These are phyloP conservation scores for Yamadazyma spencermartinsiae DNA, from an alignment of 1,139 yeast genomes.

Conservation along the genomic window DNA sequence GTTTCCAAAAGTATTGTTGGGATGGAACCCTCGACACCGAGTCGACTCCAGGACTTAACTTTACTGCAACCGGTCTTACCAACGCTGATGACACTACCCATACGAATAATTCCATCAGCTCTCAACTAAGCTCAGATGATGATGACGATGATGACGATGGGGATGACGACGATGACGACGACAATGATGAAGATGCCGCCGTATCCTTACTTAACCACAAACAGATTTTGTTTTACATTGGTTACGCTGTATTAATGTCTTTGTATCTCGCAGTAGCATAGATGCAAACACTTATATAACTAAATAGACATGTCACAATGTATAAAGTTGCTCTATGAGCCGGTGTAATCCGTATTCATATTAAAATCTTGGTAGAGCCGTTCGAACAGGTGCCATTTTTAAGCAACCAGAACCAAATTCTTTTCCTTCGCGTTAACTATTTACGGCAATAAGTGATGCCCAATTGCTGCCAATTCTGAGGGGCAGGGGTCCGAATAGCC, in stretches of 20 bases:
- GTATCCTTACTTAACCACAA: neutral
- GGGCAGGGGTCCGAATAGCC: too few relatives aligned
- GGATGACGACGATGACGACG: slow-evolving; percentile 8
- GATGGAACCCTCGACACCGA: slow-evolving; percentile 47
- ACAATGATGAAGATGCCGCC: slow-evolving; percentile 7
- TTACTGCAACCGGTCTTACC: slow-evolving; percentile 50
- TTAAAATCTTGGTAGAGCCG: too few relatives aligned
- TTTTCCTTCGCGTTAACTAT: too few relatives aligned
- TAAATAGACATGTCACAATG: too few relatives aligned
- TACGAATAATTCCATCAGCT: neutral
- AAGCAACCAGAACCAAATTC: too few relatives aligned
- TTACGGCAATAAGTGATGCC: too few relatives aligned
- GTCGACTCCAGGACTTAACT: slow-evolving; percentile 33
- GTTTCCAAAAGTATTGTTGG: slow-evolving; percentile 84
- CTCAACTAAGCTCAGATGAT: neutral
- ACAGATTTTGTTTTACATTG: slow-evolving; percentile 2
- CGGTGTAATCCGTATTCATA: too few relatives aligned
- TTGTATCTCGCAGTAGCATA: slow-evolving; percentile 4
- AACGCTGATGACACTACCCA: slow-evolving; percentile 25
- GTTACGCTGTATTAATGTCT: slow-evolving; percentile 7
- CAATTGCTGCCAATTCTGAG: too few relatives aligned
- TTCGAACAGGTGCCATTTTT: too few relatives aligned
- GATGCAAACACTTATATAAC: too few relatives aligned
- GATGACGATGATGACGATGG: slow-evolving; percentile 8
- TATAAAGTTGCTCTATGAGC: too few relatives aligned